Percentiles rank a stretch among this genome's conserved stretches.
phyloP scores from a whole-genome alignment of 2,329 filamentous ascomycete species.

The Sclerotinia glacialis region DNA sequence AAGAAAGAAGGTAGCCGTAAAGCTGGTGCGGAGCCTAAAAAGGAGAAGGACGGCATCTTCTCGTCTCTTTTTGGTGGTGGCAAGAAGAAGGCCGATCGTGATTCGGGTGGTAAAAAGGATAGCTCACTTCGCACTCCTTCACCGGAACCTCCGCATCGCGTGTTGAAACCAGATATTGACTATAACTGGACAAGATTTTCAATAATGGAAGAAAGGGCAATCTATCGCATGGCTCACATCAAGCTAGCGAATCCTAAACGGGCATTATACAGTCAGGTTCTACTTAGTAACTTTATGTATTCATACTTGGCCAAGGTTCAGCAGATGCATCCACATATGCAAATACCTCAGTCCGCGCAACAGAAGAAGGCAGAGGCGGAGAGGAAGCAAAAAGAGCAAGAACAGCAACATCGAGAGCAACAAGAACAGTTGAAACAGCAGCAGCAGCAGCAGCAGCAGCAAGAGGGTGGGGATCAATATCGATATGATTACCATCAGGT shows the following conservation, averaged over 20 bases:
- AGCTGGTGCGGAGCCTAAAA: slow-evolving; percentile 69
- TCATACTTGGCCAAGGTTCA: slow-evolving; percentile 98
- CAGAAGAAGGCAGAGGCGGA: slow-evolving; percentile 66
- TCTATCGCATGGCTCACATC: slow-evolving; percentile 98
- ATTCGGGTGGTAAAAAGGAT: slow-evolving; percentile 69
- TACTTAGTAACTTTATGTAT: slow-evolving; percentile 99
- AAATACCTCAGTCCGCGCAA: slow-evolving; percentile 75
- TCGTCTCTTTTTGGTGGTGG: slow-evolving; percentile 87
- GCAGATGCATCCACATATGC: slow-evolving; percentile 95
- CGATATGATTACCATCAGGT: slow-evolving; percentile 42
- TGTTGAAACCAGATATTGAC: slow-evolving; percentile 81
- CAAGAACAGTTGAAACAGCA: slow-evolving; percentile 37
- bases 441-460: slow-evolving; percentile 27
- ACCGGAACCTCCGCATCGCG: slow-evolving; percentile 72
- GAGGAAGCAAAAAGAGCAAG: slow-evolving; percentile 45
- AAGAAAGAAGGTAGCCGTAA: slow-evolving; percentile 78
- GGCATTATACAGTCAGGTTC: slow-evolving; percentile 87
- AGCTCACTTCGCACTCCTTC: slow-evolving; percentile 70
- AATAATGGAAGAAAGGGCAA: slow-evolving; percentile 91
- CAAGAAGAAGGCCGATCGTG: slow-evolving; percentile 81
- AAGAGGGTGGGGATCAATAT: slow-evolving; percentile 40
- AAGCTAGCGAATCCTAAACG: slow-evolving; percentile 96
- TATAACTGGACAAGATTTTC: slow-evolving; percentile 96
- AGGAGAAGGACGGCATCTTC: slow-evolving; percentile 91
- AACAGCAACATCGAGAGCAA: slow-evolving; percentile 38